Percentiles rank a stretch among this genome's conserved stretches.
phyloP scores from a whole-genome alignment of 2,329 filamentous ascomycete species.

The Neocatenulostroma microsporum region DNA sequence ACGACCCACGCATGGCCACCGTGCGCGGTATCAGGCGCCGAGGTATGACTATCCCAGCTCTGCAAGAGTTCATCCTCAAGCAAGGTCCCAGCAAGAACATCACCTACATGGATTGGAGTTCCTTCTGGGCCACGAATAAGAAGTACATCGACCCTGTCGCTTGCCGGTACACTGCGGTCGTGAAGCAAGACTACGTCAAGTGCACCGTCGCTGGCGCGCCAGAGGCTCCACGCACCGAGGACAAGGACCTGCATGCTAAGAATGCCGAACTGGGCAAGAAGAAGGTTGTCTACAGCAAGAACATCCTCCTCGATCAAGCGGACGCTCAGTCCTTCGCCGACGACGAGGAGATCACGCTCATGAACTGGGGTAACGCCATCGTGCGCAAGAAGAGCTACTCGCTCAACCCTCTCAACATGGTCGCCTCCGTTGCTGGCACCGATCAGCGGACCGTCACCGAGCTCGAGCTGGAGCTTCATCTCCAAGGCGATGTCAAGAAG shows the following conservation, averaged over 20 bases:
- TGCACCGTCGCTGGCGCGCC: conserved; percentile 26
- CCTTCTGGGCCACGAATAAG: conserved; percentile 49
- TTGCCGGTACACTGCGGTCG: conserved; percentile 48
- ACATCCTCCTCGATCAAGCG: conserved; percentile 75
- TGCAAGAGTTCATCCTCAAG: conserved; percentile 76
- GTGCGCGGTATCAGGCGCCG: conserved; percentile 70
- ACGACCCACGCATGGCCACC: conserved; percentile 80
- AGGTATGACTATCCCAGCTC: conserved; percentile 69
- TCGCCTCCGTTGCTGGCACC: conserved; percentile 39
- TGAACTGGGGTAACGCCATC: conserved; percentile 92
- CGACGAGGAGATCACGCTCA: conserved; percentile 87
- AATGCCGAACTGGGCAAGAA: conserved; percentile 78
- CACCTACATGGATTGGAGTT: conserved; percentile 74
- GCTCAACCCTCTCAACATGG: conserved; percentile 40
- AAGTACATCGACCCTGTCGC: conserved; percentile 46
- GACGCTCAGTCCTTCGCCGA: conserved; percentile 75
- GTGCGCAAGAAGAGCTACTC: conserved; percentile 57
- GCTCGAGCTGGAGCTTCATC: conserved; percentile 77
- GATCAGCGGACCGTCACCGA: conserved; percentile 53
- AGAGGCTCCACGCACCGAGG: conserved; percentile 49
- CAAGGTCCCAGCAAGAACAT: conserved; percentile 80
- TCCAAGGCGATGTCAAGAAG: conserved; percentile 87
- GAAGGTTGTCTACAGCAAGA: conserved; percentile 69
- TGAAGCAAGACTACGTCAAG: conserved; percentile 58
- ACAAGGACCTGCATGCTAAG: conserved; percentile 84